Base-by-base conservation (phyloP, 805 yeast genomes). In the Wickerhamiella alocasiicola region DNA sequence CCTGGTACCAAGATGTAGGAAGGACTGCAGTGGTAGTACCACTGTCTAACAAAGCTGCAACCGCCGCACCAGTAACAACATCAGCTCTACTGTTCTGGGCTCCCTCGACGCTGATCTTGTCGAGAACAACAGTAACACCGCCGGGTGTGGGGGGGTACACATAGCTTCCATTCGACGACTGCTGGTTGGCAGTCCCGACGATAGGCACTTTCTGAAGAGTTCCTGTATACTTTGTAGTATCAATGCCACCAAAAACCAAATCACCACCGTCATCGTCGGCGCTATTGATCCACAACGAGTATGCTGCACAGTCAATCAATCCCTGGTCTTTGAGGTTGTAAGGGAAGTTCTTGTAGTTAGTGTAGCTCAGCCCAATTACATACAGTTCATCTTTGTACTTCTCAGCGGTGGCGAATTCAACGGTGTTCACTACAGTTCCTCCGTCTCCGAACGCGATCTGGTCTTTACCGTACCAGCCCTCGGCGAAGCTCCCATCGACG, bases 221-320 rank as follows among this genome's bases (percentile, higher is more conserved):
- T 6, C 76, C 76, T 1, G 54, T 39, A 49, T 63, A 71, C 56
- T 68, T 69, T 20, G 62, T 54, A 17, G 61, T 59, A 52, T 72
- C 76, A 36, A 71, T n/a, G n/a, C n/a, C n/a, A n/a, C n/a, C n/a
- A n/a, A n/a, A n/a, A n/a, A n/a, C n/a, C n/a, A n/a, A n/a, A 5
- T 53, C 35, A 5, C 65, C 65, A 3, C 48, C 21, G 11, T 33
- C 30, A 16, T 55, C 52, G 9, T 39, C 39, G 3, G 44, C 39
- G n/a, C n/a, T n/a, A 36, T 56, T 53, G 50, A 65, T 49, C 47
- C 56, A 65, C 35, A 65, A 51, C 25, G 67, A 63, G 55, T 62
- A 65, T 23, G 61, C 55, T 24, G 44, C 48, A 41, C 54, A 57
- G 36, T 54, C 48, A 46, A 64, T 63, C 26, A 52, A 36, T 5